Evolutionary conservation across 306 rosid species (phyloP).

Genomic region (Cicer chorassanicum): DNA sequence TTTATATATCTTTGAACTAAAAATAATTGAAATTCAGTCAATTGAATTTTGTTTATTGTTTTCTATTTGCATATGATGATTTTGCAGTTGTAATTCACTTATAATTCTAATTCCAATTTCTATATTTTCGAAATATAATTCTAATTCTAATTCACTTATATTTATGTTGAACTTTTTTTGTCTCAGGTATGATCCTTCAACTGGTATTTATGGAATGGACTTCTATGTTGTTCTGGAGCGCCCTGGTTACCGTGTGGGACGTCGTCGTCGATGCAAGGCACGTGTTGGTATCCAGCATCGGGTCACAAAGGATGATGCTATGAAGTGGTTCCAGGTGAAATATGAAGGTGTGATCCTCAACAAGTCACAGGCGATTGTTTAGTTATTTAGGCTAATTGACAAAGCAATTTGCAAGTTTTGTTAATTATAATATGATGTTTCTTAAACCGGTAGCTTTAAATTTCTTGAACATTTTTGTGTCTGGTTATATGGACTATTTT

Average conservation of each 20-base stretch:
- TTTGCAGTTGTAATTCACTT: background rate
- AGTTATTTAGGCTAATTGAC: slow-evolving; percentile 31
- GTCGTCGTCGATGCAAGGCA: slow-evolving; percentile 74
- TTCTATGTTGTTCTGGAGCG: slow-evolving; percentile 85
- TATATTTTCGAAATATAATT: no score
- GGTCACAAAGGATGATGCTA: slow-evolving; percentile 82
- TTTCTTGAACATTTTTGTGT: slow-evolving; percentile 11
- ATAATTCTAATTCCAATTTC: no score
- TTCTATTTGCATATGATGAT: background rate
- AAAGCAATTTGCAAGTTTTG: slow-evolving; percentile 40
- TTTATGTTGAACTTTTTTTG: background rate
- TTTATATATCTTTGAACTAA: no score
- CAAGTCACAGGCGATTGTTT: slow-evolving; percentile 62
- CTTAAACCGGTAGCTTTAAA: slow-evolving; percentile 34
- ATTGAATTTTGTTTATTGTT: background rate
- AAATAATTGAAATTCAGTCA: background rate
- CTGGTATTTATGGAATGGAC: slow-evolving; percentile 92
- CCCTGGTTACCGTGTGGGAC: slow-evolving; percentile 51
- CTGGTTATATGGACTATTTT: background rate
- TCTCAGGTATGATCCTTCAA: slow-evolving; percentile 83
- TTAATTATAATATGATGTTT: slow-evolving; percentile 41
- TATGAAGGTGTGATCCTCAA: slow-evolving; percentile 92
- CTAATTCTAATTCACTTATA: no score
- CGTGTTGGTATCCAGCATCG: slow-evolving; percentile 88
- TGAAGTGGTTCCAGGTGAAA: slow-evolving; percentile 94